Conservation (phyloP, 805 yeast genomes). For the Metschnikowia shivogae region DNA sequence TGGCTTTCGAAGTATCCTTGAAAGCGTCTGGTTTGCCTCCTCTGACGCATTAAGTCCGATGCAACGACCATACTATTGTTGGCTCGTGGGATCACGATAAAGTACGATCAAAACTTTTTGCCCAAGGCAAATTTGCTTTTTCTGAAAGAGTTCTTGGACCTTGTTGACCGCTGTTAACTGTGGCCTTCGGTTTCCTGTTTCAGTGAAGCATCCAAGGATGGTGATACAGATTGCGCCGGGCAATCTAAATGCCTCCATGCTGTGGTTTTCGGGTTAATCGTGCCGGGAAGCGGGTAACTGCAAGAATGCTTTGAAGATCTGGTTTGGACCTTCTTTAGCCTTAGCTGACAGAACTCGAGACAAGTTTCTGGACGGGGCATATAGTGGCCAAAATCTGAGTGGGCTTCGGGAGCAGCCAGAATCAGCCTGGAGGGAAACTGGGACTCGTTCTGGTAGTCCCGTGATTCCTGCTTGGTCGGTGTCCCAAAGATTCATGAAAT, state of each 20-base stretch:
- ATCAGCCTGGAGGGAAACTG: conserved; percentile 78
- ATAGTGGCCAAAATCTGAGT: conserved; percentile 59
- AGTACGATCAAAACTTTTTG: conserved; percentile 78
- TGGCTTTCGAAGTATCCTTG: conserved; percentile 13
- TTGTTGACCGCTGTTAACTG: conserved; percentile 19
- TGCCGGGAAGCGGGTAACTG: conserved; percentile 80
- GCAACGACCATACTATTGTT: conserved; percentile 76
- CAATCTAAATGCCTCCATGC: conserved; percentile 73
- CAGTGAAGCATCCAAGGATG: conserved; percentile 83
- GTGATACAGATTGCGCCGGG: conserved; percentile 74
- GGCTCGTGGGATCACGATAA: conserved; percentile 70
- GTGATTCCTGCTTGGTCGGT: conserved; percentile 63
- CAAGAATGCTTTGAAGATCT: conserved; percentile 56
- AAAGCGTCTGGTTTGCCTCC: conserved; percentile 14
- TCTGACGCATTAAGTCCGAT: conserved; percentile 67
- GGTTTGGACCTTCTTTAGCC: conserved; percentile 58
- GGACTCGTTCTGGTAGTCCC: conserved; percentile 73
- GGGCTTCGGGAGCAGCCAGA: conserved; percentile 47
- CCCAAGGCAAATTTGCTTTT: conserved; percentile 38
- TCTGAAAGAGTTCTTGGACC: conserved; percentile 17
- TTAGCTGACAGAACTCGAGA: conserved; percentile 54
- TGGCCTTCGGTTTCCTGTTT: conserved; percentile 51
- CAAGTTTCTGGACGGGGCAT: conserved; percentile 72
- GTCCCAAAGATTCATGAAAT: conserved; percentile 82
- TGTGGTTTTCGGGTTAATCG: conserved; percentile 59